A percentile compares a stretch with the other conserved stretches of the same genome.
Conservation (phyloP, 495 filamentous ascomycete species). For the Penicillium silybi region DNA sequence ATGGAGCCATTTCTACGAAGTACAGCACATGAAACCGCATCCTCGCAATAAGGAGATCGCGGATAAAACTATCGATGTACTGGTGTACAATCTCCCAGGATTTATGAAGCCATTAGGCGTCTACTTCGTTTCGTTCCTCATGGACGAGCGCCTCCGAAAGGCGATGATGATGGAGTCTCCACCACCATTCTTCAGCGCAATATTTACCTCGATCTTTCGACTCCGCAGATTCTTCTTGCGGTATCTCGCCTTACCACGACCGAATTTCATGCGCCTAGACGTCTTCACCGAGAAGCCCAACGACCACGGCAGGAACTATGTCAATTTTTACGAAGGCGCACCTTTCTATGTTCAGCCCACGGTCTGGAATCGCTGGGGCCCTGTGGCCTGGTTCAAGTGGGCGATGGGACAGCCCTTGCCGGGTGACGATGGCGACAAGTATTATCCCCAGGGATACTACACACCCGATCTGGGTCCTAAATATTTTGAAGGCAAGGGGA, state of each 20-base stretch:
- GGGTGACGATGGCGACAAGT: conserved; percentile 53
- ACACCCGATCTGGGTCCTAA: conserved; percentile 56
- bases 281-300: conserved; percentile 44
- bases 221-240: conserved; percentile 49
- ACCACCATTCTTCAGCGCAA: conserved; percentile 24
- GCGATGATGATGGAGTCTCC: conserved; percentile 56
- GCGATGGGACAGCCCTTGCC: conserved; percentile 52
- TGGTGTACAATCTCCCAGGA: conserved; percentile 52
- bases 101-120: conserved; percentile 43
- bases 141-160: conserved; percentile 56
- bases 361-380: conserved; percentile 56
- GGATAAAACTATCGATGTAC: conserved; percentile 52
- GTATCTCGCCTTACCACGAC: conserved; percentile 53
- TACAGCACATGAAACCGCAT: conserved; percentile 53
- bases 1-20: conserved; percentile 56
- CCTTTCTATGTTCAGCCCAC: conserved; percentile 59
- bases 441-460: conserved; percentile 55
- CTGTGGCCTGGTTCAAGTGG: conserved; percentile 46
- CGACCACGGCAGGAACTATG: conserved; percentile 46
- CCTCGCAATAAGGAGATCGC: conserved; percentile 49
- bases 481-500: conserved; percentile 52
- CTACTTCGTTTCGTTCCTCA: conserved; percentile 48
- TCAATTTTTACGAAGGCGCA: conserved; percentile 41
- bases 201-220: conserved; percentile 38
- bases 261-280: conserved; percentile 40